Conservation (phyloP, 805 yeast species). For the Wickerhamiella nectarea region DNA sequence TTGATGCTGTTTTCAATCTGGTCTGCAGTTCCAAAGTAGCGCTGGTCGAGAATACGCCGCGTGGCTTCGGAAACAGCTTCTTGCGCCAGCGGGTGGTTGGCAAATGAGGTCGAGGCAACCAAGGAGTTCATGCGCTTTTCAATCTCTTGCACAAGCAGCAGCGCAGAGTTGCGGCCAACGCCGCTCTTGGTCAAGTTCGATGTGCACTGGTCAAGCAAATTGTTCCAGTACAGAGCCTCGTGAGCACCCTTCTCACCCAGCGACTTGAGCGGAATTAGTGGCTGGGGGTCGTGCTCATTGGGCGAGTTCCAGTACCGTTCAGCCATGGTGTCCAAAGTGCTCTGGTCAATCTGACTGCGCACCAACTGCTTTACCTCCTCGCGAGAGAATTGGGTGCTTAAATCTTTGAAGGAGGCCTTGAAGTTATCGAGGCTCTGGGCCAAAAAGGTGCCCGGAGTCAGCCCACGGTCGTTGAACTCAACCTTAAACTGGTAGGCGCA, state of each 20-base stretch:
- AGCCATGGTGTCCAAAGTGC: conserved; percentile 73
- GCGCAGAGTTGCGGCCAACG: conserved; percentile 79
- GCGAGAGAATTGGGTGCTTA: conserved; percentile 70
- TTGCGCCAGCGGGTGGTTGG: conserved; percentile 76
- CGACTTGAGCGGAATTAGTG: conserved; percentile 6
- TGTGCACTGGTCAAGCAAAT: conserved; percentile 71
- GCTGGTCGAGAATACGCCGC: conserved; percentile 54
- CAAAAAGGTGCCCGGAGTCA: conserved; percentile 87
- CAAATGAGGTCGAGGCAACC: conserved; percentile 58
- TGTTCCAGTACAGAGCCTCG: conserved; percentile 76
- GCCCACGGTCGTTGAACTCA: conserved; percentile 84
- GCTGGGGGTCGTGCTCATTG: conserved; percentile 17
- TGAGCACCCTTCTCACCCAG: conserved; percentile 36
- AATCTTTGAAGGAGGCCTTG: conserved; percentile 74
- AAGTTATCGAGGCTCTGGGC: conserved; percentile 83
- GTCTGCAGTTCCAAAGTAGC: conserved; percentile 86
- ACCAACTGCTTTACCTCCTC: conserved; percentile 66
- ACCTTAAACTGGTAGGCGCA: conserved; percentile 86
- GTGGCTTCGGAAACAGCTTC: conserved; percentile 79
- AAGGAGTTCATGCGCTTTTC: conserved; percentile 63
- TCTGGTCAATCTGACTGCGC: conserved; percentile 77
- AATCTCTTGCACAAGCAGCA: conserved; percentile 66
- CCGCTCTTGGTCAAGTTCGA: conserved; percentile 83
- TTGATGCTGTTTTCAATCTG: conserved; percentile 97
- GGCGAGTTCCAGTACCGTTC: conserved; percentile 84